Evolutionary conservation across 1,284 basidiomycete species (phyloP).

Genomic region (Austropuccinia psidii): DNA sequence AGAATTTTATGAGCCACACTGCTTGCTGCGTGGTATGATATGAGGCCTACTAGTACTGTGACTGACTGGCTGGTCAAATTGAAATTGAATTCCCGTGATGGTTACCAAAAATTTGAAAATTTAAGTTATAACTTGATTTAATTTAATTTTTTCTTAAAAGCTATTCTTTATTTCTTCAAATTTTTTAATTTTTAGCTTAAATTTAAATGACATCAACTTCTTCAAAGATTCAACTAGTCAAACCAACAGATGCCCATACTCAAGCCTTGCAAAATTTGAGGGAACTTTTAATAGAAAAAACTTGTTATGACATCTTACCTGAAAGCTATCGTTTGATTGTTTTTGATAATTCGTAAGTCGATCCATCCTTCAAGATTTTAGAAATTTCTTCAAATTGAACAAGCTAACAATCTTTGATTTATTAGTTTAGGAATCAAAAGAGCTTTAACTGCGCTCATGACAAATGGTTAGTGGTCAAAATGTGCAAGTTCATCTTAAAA

Average conservation of each 20-base stretch:
- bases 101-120: no score
- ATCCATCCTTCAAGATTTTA: background rate
- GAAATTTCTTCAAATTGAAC: background rate
- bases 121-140: no score
- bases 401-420: background rate
- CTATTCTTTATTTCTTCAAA: no score
- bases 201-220: background rate
- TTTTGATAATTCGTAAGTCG: constrained; percentile 60
- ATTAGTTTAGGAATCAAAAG: constrained; percentile 81
- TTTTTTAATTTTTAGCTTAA: no score
- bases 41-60: no score
- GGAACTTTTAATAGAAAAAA: constrained; percentile 71
- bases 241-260: constrained; percentile 25
- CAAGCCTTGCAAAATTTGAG: constrained; percentile 67
- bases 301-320: constrained; percentile 89
- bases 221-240: constrained; percentile 24
- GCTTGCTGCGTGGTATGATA: no score
- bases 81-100: no score
- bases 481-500: no score
- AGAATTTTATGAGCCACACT: no score
- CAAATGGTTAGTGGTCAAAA: constrained; percentile 72
- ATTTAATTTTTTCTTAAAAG: no score
- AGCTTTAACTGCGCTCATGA: constrained; percentile 75
- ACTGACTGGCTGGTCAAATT: no score
- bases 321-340: constrained; percentile 94